Conservation (phyloP, 2,329 filamentous ascomycete genomes). For the Scedosporium apiospermum region DNA sequence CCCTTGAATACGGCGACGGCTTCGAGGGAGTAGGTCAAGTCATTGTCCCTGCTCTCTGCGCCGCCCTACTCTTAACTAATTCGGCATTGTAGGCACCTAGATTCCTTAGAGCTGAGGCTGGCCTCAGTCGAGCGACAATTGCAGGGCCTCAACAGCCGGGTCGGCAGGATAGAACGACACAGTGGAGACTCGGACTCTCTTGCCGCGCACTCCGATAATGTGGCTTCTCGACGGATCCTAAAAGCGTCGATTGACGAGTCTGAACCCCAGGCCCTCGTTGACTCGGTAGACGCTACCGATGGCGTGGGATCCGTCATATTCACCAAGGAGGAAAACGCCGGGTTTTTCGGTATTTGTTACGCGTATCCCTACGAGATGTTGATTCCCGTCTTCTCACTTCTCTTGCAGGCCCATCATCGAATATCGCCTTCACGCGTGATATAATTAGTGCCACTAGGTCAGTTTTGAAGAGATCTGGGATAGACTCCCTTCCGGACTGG, state of each 20-base stretch:
- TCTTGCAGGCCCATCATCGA: conserved; percentile 1
- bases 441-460: neutral
- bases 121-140: neutral
- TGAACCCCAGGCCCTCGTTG: neutral
- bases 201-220: neutral
- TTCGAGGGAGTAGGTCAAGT: neutral
- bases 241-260: neutral
- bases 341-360: neutral
- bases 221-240: neutral
- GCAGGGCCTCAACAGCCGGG: neutral
- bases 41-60: neutral
- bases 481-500: neutral
- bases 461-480: neutral
- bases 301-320: conserved; percentile 1
- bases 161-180: neutral
- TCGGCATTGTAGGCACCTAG: neutral
- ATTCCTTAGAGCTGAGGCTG: neutral
- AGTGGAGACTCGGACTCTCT: neutral
- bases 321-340: neutral
- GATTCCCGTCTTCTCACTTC: neutral
- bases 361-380: neutral
- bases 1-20: conserved; percentile 2
- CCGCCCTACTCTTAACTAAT: neutral
- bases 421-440: conserved; percentile 2
- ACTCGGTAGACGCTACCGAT: conserved; percentile 1